Evolutionary conservation across 495 filamentous ascomycete genomes (phyloP).

Genomic region (Neurospora sp.): DNA sequence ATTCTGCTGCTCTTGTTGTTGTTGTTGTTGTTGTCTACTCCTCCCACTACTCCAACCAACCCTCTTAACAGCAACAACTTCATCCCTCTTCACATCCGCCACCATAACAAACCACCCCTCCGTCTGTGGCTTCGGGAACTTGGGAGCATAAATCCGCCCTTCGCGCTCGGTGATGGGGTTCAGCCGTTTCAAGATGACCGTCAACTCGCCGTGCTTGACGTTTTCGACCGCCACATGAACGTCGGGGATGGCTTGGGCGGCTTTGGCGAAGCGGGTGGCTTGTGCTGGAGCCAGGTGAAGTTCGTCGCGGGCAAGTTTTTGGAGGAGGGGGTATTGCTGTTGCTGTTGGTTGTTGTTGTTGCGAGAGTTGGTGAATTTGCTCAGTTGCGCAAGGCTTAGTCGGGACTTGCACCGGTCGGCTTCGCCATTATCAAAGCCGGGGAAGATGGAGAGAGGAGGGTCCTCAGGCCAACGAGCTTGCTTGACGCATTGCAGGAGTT

Average conservation of each 20-base stretch:
- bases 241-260: constrained; percentile 52
- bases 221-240: constrained; percentile 52
- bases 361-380: constrained; percentile 11
- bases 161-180: constrained; percentile 55
- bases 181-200: constrained; percentile 51
- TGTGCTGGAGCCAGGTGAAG: constrained; percentile 25
- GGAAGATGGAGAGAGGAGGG: constrained; percentile 66
- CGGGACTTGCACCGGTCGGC: constrained; percentile 23
- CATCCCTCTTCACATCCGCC: constrained; percentile 52
- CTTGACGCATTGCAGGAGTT: constrained; percentile 83
- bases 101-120: constrained; percentile 89
- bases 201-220: constrained; percentile 50
- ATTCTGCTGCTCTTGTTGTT: neutral
- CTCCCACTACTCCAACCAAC: constrained; percentile 53
- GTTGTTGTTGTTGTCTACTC: neutral
- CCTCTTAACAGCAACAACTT: constrained; percentile 76
- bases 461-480: constrained; percentile 86
- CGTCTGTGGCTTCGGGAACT: constrained; percentile 88
- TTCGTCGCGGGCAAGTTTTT: constrained; percentile 25
- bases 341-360: constrained; percentile 10
- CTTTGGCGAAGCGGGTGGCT: constrained; percentile 43
- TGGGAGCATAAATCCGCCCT: constrained; percentile 69
- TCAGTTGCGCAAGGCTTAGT: constrained; percentile 6
- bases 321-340: constrained; percentile 26
- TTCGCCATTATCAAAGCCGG: constrained; percentile 52